Evolutionary conservation across 2,329 filamentous ascomycete genomes (phyloP), one percentile per base, ranked within the genome.

Genomic region (Paecilomyces variotii): DNA sequence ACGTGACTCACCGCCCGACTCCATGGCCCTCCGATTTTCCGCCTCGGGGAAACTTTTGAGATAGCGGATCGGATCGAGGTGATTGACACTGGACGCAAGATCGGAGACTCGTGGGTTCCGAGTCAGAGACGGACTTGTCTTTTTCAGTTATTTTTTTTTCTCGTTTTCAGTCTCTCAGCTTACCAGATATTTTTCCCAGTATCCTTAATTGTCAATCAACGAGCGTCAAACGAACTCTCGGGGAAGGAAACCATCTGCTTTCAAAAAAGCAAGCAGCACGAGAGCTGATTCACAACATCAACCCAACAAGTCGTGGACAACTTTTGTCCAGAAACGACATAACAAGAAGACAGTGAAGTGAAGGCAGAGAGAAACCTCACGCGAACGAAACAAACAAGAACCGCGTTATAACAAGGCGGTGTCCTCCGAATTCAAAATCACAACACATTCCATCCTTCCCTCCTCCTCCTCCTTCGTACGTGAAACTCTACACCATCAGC

Each of bases 1-100:
- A 73, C 69, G 70, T 73, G 71, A 73, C 57, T 58, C 58, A 66
- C 72, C 70, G 70, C 72, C 67, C n/a, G 6, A 19, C n/a, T 28
- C 53, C 35, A 56, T 53, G 24, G 51, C 27, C n/a, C 12, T 4
- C 53, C 12, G 24, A n/a, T 35, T 9, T 34, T 27, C 27, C 9
- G 28, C 30, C 24, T 39, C 25, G 14, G 27, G 50, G 4, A 45
- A 45, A 14, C n/a, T 52, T 52, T 52, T 28, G 50, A 52, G 39
- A 45, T 45, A 19, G 39, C n/a, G 12, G 50, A 27, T 24, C 50
- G 25, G 45, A 53, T 3, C 32, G 50, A 60, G 6, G 27, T 53
- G n/a, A 9, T 19, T 19, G 19, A 39, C 7, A 19, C 39, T 45
- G 39, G 35, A 45, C 39, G 2, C 7, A 14, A 45, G 39, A n/a